phyloP scores from a whole-genome alignment of 805 yeast genomes.

The Wickerhamomyces chambardii region DNA sequence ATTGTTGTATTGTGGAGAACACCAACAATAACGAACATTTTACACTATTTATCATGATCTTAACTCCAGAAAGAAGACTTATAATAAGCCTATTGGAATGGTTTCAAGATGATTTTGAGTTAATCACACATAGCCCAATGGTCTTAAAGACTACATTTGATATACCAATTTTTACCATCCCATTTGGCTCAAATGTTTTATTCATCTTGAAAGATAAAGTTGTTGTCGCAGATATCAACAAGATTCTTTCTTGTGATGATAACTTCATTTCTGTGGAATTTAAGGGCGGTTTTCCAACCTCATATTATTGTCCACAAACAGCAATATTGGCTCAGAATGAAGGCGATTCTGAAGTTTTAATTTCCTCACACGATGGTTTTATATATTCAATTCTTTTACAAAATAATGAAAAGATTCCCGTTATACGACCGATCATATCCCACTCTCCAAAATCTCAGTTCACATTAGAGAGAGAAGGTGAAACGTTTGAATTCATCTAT shows the following conservation, averaged over 20 bases:
- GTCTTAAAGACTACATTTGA: constrained; percentile 30
- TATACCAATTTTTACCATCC: constrained; percentile 33
- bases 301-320: constrained; percentile 21
- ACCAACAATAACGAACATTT: constrained; percentile 15
- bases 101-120: constrained; percentile 26
- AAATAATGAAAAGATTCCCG: constrained; percentile 19
- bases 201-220: constrained; percentile 26
- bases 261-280: constrained; percentile 18
- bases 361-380: constrained; percentile 18
- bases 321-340: constrained; percentile 10
- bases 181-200: constrained; percentile 29
- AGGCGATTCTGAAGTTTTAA: constrained; percentile 10
- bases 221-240: constrained; percentile 29
- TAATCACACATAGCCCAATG: constrained; percentile 25
- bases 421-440: not conserved
- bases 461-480: constrained; percentile 8
- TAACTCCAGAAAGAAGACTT: constrained; percentile 28
- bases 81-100: constrained; percentile 30
- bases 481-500: constrained; percentile 17
- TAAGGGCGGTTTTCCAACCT: constrained; percentile 29
- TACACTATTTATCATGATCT: constrained; percentile 25
- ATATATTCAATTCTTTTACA: constrained; percentile 18
- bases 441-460: constrained; percentile 14
- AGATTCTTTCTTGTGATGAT: constrained; percentile 38
- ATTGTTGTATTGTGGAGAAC: constrained; percentile 33